These are phyloP conservation scores for Dictyostelium purpureum DNA, from an alignment of 78 protist species.

Conservation along the genomic window DNA sequence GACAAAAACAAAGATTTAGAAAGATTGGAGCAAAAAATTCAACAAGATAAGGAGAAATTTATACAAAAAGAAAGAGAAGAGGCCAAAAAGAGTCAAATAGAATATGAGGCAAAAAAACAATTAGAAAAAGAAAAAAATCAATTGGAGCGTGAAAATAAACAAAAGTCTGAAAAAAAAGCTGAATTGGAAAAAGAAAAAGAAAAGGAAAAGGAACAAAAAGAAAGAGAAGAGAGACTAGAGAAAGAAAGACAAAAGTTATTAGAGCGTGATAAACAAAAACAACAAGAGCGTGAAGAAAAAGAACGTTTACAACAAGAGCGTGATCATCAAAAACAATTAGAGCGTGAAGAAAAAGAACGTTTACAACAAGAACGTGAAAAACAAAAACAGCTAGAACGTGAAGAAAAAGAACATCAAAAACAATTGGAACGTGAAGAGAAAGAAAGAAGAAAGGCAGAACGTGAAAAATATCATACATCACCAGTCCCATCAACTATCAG, in stretches of 20 bases:
- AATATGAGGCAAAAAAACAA: background rate
- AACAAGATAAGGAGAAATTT: slow-evolving; percentile 35
- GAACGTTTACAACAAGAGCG: slow-evolving; percentile 4
- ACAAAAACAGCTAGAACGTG: background rate
- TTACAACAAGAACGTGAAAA: slow-evolving; percentile 37
- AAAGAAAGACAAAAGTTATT: background rate
- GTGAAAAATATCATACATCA: background rate
- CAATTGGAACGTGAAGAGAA: slow-evolving; percentile 10
- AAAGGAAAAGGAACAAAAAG: background rate
- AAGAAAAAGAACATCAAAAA: background rate
- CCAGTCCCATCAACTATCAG: background rate
- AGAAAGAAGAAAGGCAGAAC: slow-evolving; percentile 7
- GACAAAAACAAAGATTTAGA: slow-evolving; percentile 1
- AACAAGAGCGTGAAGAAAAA: background rate
- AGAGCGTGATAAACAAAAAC: slow-evolving; percentile 11
- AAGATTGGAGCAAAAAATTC: slow-evolving; percentile 13
- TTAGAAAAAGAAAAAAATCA: background rate
- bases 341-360: slow-evolving; percentile 15
- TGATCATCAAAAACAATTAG: slow-evolving; percentile 20
- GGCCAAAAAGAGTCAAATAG: slow-evolving; percentile 8
- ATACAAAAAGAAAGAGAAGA: slow-evolving; percentile 34
- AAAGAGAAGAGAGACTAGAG: background rate
- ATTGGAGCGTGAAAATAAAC: background rate
- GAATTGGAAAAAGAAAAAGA: background rate
- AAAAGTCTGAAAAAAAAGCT: background rate